Evolutionary conservation across 2,329 filamentous ascomycete species (phyloP).

Genomic region (Aspergillus sclerotialis): DNA sequence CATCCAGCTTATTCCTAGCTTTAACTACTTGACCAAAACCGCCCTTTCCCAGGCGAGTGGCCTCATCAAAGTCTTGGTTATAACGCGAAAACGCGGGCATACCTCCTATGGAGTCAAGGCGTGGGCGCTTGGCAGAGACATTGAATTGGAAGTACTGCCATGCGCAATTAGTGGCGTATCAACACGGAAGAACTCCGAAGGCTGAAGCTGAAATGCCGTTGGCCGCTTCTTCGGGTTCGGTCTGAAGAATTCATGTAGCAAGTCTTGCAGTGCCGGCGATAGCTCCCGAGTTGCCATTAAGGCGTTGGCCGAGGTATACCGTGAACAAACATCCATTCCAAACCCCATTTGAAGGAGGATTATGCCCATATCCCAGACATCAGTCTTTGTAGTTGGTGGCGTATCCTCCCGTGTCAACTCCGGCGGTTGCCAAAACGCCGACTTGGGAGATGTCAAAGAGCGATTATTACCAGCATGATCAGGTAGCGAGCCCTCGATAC

Average conservation of each 20-base stretch:
- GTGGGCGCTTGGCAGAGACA: conserved; percentile 43
- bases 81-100: conserved; percentile 63
- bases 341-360: conserved; percentile 92
- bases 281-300: conserved; percentile 65
- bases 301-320: conserved; percentile 70
- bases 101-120: conserved; percentile 57
- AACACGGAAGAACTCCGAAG: conserved; percentile 43
- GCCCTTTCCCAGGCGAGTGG: conserved; percentile 81
- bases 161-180: conserved; percentile 31
- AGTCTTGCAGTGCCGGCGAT: conserved; percentile 68
- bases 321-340: conserved; percentile 67
- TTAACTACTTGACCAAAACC: conserved; percentile 96
- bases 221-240: conserved; percentile 76
- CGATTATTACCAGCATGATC: conserved; percentile 38
- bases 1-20: conserved; percentile 87
- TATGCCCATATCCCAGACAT: conserved; percentile 92
- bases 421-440: conserved; percentile 75
- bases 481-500: conserved; percentile 45
- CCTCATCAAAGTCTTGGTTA: conserved; percentile 81
- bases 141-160: conserved; percentile 38
- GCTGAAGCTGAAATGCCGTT: conserved; percentile 67
- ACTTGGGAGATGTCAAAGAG: conserved; percentile 54
- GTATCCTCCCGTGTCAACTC: conserved; percentile 60
- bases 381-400: conserved; percentile 63
- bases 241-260: conserved; percentile 79